A percentile compares a stretch with the other conserved stretches of the same genome.
Conservation (phyloP, 2,329 filamentous ascomycete species). For the Cladosporium sp. region DNA sequence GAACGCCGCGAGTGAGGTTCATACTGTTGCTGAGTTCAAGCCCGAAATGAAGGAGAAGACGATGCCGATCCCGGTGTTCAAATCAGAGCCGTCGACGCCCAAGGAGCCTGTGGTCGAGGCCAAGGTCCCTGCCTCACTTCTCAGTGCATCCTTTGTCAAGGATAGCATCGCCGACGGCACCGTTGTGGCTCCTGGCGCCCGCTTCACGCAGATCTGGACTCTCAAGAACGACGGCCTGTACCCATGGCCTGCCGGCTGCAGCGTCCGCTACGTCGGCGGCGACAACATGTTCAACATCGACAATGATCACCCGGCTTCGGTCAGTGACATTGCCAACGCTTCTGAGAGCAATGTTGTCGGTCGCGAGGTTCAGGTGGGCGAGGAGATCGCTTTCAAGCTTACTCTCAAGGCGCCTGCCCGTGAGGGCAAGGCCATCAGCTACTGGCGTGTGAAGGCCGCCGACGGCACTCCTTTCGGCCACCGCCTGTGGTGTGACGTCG, state of each 20-base stretch:
- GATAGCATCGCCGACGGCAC: conserved; percentile 78
- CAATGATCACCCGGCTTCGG: conserved; percentile 68
- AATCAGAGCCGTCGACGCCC: conserved; percentile 5
- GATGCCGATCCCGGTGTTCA: conserved; percentile 15
- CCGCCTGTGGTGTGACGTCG: conserved; percentile 89
- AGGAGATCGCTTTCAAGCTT: conserved; percentile 75
- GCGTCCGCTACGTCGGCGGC: conserved; percentile 84
- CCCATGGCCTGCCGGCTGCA: conserved; percentile 83
- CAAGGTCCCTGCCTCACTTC: conserved; percentile 30
- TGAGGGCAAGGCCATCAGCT: conserved; percentile 77
- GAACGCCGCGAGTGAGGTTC: conserved; percentile 56
- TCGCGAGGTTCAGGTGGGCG: conserved; percentile 62
- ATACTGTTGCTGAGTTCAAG: conserved; percentile 67
- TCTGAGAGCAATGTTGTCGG: conserved; percentile 76
- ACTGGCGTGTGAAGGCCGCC: conserved; percentile 86
- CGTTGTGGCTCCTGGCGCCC: conserved; percentile 59
- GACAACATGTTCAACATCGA: conserved; percentile 96
- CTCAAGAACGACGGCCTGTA: conserved; percentile 74
- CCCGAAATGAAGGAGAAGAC: conserved; percentile 37
- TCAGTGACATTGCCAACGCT: conserved; percentile 68
- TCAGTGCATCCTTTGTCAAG: conserved; percentile 64
- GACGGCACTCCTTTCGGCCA: conserved; percentile 82
- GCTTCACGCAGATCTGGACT: conserved; percentile 88
- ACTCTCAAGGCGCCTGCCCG: conserved; percentile 73
- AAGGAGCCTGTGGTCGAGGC: conserved; percentile 10